Conservation (phyloP, 1,139 yeast genomes). For the Scheffersomyces quercinus region DNA sequence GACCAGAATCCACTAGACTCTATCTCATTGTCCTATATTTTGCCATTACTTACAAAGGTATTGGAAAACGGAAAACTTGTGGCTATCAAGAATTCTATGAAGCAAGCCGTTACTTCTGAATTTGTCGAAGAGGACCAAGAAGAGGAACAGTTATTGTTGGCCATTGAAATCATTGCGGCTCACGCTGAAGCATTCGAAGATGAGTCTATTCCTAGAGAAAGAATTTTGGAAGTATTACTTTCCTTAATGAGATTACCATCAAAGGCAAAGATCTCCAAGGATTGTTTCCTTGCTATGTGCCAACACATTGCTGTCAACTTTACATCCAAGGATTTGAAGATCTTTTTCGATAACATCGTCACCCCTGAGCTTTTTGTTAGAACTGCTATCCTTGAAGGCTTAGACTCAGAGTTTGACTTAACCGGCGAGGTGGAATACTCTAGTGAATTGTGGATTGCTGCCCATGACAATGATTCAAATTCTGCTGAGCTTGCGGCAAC, state of each 20-base stretch:
- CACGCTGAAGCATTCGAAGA: constrained; percentile 78
- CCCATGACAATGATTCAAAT: constrained; percentile 69
- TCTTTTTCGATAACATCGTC: constrained; percentile 59
- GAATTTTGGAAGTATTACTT: constrained; percentile 61
- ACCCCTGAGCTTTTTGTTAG: constrained; percentile 73
- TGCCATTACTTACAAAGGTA: constrained; percentile 70
- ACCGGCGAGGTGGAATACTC: constrained; percentile 53
- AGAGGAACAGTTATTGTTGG: constrained; percentile 81
- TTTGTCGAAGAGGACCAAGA: constrained; percentile 78
- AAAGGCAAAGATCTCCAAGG: constrained; percentile 79
- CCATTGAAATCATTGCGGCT: constrained; percentile 71
- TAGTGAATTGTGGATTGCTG: constrained; percentile 75
- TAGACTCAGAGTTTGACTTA: constrained; percentile 86
- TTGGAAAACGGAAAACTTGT: constrained; percentile 59
- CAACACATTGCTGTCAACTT: constrained; percentile 71
- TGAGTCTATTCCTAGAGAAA: constrained; percentile 65
- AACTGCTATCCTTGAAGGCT: constrained; percentile 72
- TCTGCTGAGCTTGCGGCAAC: constrained; percentile 70
- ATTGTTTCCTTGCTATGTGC: constrained; percentile 73
- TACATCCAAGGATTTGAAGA: constrained; percentile 53
- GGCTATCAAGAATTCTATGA: constrained; percentile 52
- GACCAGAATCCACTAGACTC: constrained; percentile 74
- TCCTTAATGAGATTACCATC: constrained; percentile 71
- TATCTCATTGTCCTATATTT: constrained; percentile 65
- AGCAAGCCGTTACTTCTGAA: constrained; percentile 54